Base-by-base conservation (phyloP, 2,329 filamentous ascomycete species). In the Magnaporthales sp. region DNA sequence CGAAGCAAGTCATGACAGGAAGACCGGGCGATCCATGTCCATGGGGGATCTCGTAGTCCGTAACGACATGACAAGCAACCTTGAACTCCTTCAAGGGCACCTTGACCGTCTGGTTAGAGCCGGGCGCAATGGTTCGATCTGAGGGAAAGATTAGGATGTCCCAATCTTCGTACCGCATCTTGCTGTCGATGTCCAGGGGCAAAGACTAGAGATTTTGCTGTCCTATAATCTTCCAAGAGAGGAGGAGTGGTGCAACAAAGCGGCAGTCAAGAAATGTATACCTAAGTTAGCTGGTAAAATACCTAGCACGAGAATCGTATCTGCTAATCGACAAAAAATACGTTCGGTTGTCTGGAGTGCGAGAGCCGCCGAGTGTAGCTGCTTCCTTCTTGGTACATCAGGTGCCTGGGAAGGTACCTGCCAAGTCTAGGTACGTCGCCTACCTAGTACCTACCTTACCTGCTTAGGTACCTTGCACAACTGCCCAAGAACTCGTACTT, bases 111-210 rank as follows among this genome's bases (percentile, higher is more conserved):
- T 76, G 77, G 22, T 68, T 24, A 3, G 58, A 31, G 1, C 30
- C 54, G 30, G 64, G 60, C 24, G 63, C 15, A 26, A 11, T 54
- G 15, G 56, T 26, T 30, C 38, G 63, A 46, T 27, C 31, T 19
- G 80, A 79, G 0, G 91, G 89, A 75, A 96, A 96, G 68, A 96
- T 81, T 60, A 96, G 85, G 66, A 95, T 85, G 73, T 96, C 92
- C 92, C 92, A 96, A 73, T 92, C 88, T 71, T 92, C 86, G 81
- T 90, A 96, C 68, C 92, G 88, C 92, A 96, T 96, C 69, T 72
- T 82, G 76, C 24, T 5, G 26, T 29, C 4, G 8, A 58, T n/a
- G 22, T n/a, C 9, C 26, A 19, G n/a, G 38, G 38, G 19, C 38
- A n/a, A 51, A 51, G 5, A n/a, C 5, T 51, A 51, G 38, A 19